Conservation (phyloP, 305 asterid genomes). For the Ajuga reptans region DNA sequence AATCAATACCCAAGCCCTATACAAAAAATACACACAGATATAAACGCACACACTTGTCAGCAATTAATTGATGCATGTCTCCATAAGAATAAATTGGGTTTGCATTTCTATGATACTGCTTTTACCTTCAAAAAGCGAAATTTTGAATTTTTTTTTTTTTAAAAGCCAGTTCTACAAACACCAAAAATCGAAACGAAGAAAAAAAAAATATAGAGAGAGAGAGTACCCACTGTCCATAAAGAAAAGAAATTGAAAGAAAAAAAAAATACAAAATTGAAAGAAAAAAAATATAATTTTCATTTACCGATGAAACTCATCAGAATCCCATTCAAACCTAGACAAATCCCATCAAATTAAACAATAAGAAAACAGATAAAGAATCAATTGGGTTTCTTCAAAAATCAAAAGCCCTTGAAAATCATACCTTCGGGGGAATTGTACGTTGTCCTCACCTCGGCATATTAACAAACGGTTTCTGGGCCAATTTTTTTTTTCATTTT, state of each 20-base stretch:
- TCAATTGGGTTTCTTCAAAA: conserved; percentile 14
- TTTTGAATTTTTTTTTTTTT: too few relatives aligned
- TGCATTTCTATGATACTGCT: not conserved
- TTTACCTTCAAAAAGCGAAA: not conserved
- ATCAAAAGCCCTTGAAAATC: conserved; percentile 7
- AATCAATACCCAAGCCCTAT: conserved; percentile 12
- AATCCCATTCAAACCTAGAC: conserved; percentile 2
- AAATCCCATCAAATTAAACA: not conserved
- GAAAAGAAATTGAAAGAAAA: not conserved
- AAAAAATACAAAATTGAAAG: not conserved
- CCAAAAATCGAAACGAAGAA: not conserved
- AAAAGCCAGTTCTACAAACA: not conserved
- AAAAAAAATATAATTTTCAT: conserved; percentile 20
- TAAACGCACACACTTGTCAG: not conserved
- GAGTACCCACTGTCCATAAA: not conserved
- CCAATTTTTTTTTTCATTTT: too few relatives aligned
- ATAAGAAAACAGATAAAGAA: not conserved
- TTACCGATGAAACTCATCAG: not conserved
- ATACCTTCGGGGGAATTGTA: conserved; percentile 24
- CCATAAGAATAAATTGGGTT: not conserved
- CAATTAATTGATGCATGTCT: not conserved
- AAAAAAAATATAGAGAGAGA: too few relatives aligned
- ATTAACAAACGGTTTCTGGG: not conserved
- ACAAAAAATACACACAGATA: not conserved
- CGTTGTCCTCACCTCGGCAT: conserved; percentile 12